Evolutionary conservation across 106 monocot species (phyloP), one percentile per base, ranked within the genome.

Genomic region (Allium sativum): DNA sequence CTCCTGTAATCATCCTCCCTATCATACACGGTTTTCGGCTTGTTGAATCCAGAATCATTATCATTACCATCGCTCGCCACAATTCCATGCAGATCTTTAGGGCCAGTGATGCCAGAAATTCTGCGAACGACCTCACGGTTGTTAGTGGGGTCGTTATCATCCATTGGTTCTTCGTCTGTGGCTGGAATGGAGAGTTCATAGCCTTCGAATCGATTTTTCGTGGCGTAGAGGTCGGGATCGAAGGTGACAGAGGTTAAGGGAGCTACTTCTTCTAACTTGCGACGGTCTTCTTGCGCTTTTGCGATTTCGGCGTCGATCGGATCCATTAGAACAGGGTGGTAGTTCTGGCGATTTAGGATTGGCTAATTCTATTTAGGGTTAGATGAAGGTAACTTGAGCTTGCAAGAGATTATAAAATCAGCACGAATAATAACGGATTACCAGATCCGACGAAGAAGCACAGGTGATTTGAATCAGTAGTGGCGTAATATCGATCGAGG

Each of bases 1-100:
- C 82, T 76, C 44, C 82, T 73, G 53, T 95, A 96, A 45, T 96
- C 96, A 16, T 87, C 91, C 78, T 96, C 96, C 0, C 96, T 73
- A 52, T 96, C 96, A 22, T 82, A 82, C 56, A 96, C 87, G 52
- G 79, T 59, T 74, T 68, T 66, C 5, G 96, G 82, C 61, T 77
- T 81, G 73, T 72, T 87, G 51, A 80, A 83, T 0, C 86, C 87
- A 4, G 72, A 65, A 4, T 72, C 70, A 11, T 64, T 51, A 51
- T 64, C 63, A 12, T 7, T 19, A 1, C 75, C 82, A 4, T 78
- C 84, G 31, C 31, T 31, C 1, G 69, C 75, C 3, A 78, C 94
- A 9, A 77, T 21, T 14, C 68, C 42, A 6, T 84, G 90, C 19
- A 95, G 6, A 11, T 90, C 95, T 1, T 63, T 48, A 31, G 84